Evolutionary conservation across 1,284 basidiomycete species (phyloP), one percentile per base, ranked within the genome.

Genomic region (Ceratobasidium sp.): DNA sequence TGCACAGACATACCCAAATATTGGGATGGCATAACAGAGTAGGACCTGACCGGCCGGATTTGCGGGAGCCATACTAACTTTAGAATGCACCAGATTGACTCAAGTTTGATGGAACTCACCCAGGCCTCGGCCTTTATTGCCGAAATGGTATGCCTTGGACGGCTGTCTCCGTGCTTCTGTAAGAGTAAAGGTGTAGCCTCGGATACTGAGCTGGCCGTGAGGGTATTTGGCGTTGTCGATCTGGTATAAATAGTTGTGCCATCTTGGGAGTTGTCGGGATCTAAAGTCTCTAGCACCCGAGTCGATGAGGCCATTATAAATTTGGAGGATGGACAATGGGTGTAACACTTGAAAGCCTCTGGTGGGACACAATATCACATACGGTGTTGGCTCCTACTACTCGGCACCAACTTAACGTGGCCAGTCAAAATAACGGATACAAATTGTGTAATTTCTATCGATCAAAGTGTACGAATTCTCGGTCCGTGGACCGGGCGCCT

Each of bases 1-100:
- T 69, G 21, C 30, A 80, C 83, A 36, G 11, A 11, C 33, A 58
- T 68, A 87, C 86, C 83, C 83, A 71, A 86, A 85, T 39, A 90
- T 84, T 3, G 90, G 90, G 21, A 87, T 75, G 11, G 88, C 83
- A 75, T 88, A 92, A 74, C 82, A 80, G 0, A 80, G 71, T 16
- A 92, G 59, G 23, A 73, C 83, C 19, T 76, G 73, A 0, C 25
- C 14, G 29, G 14, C 25, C 14, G 29, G 14, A 25, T 42, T 23
- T 9, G 39, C n/a, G 42, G 36, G 50, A 39, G 25, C 27, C 27
- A 42, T 16, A 60, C n/a, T n/a, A n/a, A n/a, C n/a, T n/a, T n/a
- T n/a, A n/a, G n/a, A n/a, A n/a, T n/a, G n/a, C n/a, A n/a, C n/a
- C n/a, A n/a, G n/a, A n/a, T n/a, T n/a, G n/a, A n/a, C n/a, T n/a